A percentile compares a stretch with the other conserved stretches of the same genome.
Conservation (phyloP, 257 asterid species). For the Penstemon barbatus region DNA sequence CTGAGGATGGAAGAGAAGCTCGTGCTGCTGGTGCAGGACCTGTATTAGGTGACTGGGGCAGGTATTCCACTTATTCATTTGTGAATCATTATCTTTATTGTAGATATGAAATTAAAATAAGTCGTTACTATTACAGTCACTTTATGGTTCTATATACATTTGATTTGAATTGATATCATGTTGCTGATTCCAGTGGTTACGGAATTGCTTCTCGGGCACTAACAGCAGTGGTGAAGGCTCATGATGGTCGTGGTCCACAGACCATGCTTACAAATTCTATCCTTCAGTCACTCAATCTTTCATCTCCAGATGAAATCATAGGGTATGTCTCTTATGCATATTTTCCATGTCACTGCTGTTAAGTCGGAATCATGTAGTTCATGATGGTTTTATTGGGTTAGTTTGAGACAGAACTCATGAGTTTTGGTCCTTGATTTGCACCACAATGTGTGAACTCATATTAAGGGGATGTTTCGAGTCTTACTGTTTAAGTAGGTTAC, state of each 20-base stretch:
- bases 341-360: constrained; percentile 16
- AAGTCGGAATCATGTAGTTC: neutral
- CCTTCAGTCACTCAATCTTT: constrained; percentile 67
- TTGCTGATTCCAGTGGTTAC: constrained; percentile 71
- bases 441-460: constrained; percentile 8
- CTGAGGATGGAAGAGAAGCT: constrained; percentile 91
- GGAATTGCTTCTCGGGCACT: constrained; percentile 94
- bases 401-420: constrained; percentile 1
- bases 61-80: constrained; percentile 44
- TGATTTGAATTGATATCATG: neutral
- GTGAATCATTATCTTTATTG: neutral
- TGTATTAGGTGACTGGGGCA: constrained; percentile 98
- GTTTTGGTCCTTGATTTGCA: neutral
- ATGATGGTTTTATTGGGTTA: constrained; percentile 12
- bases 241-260: constrained; percentile 92
- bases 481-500: constrained; percentile 15
- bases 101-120: neutral
- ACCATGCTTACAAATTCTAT: constrained; percentile 69
- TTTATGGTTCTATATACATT: constrained; percentile 19
- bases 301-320: constrained; percentile 89
- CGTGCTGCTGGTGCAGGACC: constrained; percentile 99
- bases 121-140: neutral
- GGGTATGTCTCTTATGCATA: constrained; percentile 51
- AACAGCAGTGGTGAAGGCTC: constrained; percentile 84
- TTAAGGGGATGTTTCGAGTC: neutral